Percentiles rank a stretch among this genome's conserved stretches.
Evolutionary conservation across 2,329 filamentous ascomycete species (phyloP).

Genomic region (Fusarium metavorans): DNA sequence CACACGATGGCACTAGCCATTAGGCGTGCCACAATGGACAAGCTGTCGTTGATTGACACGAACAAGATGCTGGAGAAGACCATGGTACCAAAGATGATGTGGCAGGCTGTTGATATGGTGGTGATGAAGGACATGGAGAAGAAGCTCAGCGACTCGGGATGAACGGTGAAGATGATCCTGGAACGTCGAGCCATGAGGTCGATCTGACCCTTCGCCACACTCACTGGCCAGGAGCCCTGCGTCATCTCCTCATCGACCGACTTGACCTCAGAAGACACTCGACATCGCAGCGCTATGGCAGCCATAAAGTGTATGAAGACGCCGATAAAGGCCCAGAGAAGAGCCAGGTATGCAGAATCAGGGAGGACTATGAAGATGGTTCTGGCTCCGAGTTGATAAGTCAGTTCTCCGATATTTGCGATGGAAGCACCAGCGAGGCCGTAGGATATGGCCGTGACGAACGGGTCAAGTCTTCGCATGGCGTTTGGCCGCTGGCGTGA

Average conservation of each 20-base stretch:
- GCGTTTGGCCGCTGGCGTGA: background rate
- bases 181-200: slow-evolving; percentile 12
- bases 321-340: slow-evolving; percentile 24
- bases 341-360: background rate
- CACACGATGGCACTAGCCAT: slow-evolving; percentile 14
- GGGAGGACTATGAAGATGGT: slow-evolving; percentile 4
- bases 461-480: slow-evolving; percentile 10
- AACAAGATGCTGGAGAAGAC: slow-evolving; percentile 20
- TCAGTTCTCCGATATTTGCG: slow-evolving; percentile 18
- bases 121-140: slow-evolving; percentile 12
- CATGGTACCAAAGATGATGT: slow-evolving; percentile 23
- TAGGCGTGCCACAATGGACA: slow-evolving; percentile 10
- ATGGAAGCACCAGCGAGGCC: slow-evolving; percentile 18
- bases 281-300: slow-evolving; percentile 4
- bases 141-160: slow-evolving; percentile 14
- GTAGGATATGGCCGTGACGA: slow-evolving; percentile 10
- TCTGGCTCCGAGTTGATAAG: slow-evolving; percentile 6
- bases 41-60: slow-evolving; percentile 21
- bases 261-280: slow-evolving; percentile 2
- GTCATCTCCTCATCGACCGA: slow-evolving; percentile 3
- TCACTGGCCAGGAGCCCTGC: slow-evolving; percentile 8
- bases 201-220: slow-evolving; percentile 4
- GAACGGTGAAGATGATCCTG: slow-evolving; percentile 15
- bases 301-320: slow-evolving; percentile 17
- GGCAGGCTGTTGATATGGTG: slow-evolving; percentile 10